phyloP scores from a whole-genome alignment of 2,329 filamentous ascomycete genomes.

The Biscogniauxia sp. region DNA sequence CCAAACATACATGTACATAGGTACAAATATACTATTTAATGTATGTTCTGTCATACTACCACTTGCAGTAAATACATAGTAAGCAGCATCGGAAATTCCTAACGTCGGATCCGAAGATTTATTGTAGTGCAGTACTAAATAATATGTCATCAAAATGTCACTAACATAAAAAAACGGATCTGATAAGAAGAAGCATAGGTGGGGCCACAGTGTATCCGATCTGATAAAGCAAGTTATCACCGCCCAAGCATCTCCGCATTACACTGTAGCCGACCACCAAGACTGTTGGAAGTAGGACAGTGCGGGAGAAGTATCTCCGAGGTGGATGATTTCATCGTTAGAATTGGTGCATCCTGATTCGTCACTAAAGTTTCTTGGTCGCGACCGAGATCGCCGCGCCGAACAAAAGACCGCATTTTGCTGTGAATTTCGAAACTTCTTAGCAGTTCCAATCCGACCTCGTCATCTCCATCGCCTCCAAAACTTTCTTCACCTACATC shows the following conservation, averaged over 20 bases:
- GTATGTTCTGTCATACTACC: no score
- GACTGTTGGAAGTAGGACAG: conserved; percentile 9
- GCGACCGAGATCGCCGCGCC: conserved; percentile 34
- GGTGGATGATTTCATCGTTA: conserved; percentile 31
- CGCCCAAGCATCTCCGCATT: background rate
- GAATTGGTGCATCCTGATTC: conserved; percentile 28
- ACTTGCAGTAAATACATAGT: no score
- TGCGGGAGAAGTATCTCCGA: conserved; percentile 21
- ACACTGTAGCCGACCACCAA: background rate
- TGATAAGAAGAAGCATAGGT: conserved; percentile 14
- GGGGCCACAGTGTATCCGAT: background rate
- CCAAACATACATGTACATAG: no score
- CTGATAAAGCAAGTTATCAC: background rate
- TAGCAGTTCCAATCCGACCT: conserved; percentile 5
- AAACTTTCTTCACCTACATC: background rate
- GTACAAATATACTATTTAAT: no score
- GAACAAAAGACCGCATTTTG: conserved; percentile 24
- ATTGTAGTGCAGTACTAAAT: no score
- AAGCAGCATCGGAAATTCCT: background rate
- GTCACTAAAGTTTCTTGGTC: conserved; percentile 25
- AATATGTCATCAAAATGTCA: background rate
- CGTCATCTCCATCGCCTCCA: conserved; percentile 9
- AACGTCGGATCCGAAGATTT: background rate
- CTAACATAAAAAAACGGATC: conserved; percentile 9
- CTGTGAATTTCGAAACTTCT: background rate